Evolutionary conservation across 1,139 yeast genomes (phyloP).

Genomic region (Arxiozyma telluris): DNA sequence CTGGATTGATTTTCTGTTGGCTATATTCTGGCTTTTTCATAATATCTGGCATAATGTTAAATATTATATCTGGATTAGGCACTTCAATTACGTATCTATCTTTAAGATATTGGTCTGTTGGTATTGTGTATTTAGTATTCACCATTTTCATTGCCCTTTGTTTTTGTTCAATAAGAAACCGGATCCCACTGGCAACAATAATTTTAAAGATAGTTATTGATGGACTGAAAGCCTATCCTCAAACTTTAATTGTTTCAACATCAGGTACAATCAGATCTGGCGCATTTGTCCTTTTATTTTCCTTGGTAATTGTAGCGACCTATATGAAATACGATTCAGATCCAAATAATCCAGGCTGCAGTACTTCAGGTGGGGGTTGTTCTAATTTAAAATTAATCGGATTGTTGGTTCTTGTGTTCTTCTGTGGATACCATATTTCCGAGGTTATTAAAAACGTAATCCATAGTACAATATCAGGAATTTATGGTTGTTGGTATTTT

Average conservation of each 20-base stretch:
- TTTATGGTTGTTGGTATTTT: conserved; percentile 89
- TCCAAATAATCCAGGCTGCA: conserved; percentile 40
- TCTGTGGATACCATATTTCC: conserved; percentile 65
- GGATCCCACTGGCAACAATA: conserved; percentile 45
- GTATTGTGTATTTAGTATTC: conserved; percentile 44
- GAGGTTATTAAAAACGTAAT: conserved; percentile 28
- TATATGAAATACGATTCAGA: conserved; percentile 62
- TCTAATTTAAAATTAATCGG: conserved; percentile 63
- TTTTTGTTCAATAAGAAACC: conserved; percentile 62
- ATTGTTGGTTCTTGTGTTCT: conserved; percentile 55
- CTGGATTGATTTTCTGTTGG: conserved; percentile 54
- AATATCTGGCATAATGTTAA: conserved; percentile 57
- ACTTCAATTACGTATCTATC: conserved; percentile 67
- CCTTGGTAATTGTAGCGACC: conserved; percentile 52
- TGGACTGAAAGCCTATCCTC: conserved; percentile 64
- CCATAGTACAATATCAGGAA: conserved; percentile 77
- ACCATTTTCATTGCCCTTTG: conserved; percentile 56
- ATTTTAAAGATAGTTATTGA: conserved; percentile 62
- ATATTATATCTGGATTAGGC: conserved; percentile 61
- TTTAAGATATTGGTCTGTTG: conserved; percentile 63
- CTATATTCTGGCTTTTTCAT: conserved; percentile 61
- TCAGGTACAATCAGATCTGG: conserved; percentile 59
- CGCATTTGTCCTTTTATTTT: conserved; percentile 56
- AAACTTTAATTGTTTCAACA: conserved; percentile 53
- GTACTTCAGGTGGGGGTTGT: conserved; percentile 55